phyloP scores from a whole-genome alignment of 2,329 filamentous ascomycete genomes.

The Penicillium sp. region DNA sequence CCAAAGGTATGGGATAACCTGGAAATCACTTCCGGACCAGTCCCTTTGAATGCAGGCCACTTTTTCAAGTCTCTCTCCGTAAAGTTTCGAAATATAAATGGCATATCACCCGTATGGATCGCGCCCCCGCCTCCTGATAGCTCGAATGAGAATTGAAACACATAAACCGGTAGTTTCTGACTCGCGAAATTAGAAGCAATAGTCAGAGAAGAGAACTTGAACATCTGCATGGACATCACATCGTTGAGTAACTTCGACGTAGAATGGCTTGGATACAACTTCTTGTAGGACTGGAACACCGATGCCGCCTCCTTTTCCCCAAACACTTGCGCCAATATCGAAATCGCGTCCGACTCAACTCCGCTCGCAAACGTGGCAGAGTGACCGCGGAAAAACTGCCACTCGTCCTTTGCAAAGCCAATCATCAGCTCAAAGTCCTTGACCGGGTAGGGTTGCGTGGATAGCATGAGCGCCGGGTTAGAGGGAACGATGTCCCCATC shows the following conservation, averaged over 20 bases:
- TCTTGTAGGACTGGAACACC: neutral
- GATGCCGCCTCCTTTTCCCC: neutral
- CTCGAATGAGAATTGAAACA: neutral
- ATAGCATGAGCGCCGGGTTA: neutral
- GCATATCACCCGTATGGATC: constrained; percentile 2
- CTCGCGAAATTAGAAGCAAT: neutral
- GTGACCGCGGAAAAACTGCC: neutral
- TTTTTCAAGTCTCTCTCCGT: neutral
- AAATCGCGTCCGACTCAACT: neutral
- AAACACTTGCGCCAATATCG: neutral
- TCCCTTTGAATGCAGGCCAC: neutral
- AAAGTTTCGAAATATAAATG: neutral
- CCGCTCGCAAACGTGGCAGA: neutral
- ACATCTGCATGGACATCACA: constrained; percentile 1
- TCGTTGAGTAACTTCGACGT: neutral
- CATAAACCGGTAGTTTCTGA: neutral
- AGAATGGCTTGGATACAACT: neutral
- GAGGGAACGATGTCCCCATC: neutral
- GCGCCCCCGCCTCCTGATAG: neutral
- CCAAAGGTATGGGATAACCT: neutral
- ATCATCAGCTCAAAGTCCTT: constrained; percentile 1
- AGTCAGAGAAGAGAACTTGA: neutral
- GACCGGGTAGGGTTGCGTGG: neutral
- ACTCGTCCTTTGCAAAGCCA: constrained; percentile 3
- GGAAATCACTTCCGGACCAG: neutral